These are phyloP conservation scores for Fusarium napiforme DNA, from an alignment of 2,329 filamentous ascomycete genomes.

Conservation along the genomic window DNA sequence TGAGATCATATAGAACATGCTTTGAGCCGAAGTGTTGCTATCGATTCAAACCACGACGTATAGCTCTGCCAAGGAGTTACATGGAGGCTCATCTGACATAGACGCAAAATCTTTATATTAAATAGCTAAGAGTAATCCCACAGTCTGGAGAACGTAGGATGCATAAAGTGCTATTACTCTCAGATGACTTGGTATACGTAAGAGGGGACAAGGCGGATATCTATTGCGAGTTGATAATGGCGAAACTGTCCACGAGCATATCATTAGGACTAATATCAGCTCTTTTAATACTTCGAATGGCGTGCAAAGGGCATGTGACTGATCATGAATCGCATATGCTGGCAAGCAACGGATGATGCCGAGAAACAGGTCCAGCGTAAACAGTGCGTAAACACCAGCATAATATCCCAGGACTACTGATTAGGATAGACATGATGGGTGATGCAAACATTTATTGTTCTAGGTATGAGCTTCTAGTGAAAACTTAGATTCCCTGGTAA, in stretches of 20 bases:
- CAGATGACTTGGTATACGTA: background rate
- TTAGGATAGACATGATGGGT: background rate
- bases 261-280: background rate
- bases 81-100: background rate
- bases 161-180: too few relatives aligned
- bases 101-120: accelerated
- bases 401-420: background rate
- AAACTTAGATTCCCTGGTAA: background rate
- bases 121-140: accelerated
- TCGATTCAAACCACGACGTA: background rate
- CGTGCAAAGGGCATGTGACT: too few relatives aligned
- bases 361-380: too few relatives aligned
- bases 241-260: background rate
- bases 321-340: background rate
- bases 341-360: background rate
- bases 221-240: background rate
- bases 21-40: background rate
- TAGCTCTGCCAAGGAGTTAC: too few relatives aligned
- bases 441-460: accelerated
- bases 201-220: background rate
- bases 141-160: too few relatives aligned
- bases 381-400: background rate
- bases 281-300: too few relatives aligned
- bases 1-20: too few relatives aligned
- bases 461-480: background rate